Base-by-base conservation (phyloP, 768 basidiomycete genomes). In the Steccherinum ochraceum region DNA sequence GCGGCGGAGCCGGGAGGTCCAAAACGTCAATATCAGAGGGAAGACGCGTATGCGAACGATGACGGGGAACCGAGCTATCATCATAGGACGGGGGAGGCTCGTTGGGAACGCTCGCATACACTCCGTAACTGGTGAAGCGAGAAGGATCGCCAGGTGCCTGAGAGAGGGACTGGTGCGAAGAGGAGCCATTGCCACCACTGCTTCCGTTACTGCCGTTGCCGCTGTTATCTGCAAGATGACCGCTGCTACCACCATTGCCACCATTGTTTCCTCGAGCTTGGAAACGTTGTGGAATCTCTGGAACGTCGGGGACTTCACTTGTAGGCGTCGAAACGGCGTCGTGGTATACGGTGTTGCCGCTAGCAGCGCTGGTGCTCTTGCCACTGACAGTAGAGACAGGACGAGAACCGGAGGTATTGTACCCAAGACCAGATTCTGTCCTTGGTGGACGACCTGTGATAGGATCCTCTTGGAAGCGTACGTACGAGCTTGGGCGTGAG, bases 371-470 rank as follows among this genome's bases (percentile, higher is more conserved):
- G 5, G 60, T 74, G 48, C 83, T 86, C 52, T 66, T 69, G 18
- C 68, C 72, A 49, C 84, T 87, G 35, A 78, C 67, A 44, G 70
- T 70, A 0, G 86, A 87, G 24, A 76, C 62, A 0, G 86, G 86
- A 3, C 86, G 75, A 7, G 30, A 35, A 16, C 30, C 16, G 30
- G 16, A 7, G 7, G 30, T 7, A 35, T 35, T 35, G 30, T 35
- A 35, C 16, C 30, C 30, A 7, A 35, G 30, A 35, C 30, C 30
- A 16, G 30, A 35, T 16, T 35, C 30, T 35, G 16, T 35, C 30
- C 30, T 35, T 7, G 30, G 30, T 7, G 30, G 7, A 35, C 30
- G 41, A 43, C 43, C 20, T 11, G 23, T 7, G 12, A 51, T 46
- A 30, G 42, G 26, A 24, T 51, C 50, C 39, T 50, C 24, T 5